These are phyloP conservation scores for Colletotrichum spinosum DNA, from an alignment of 2,329 filamentous ascomycete genomes.

Conservation along the genomic window DNA sequence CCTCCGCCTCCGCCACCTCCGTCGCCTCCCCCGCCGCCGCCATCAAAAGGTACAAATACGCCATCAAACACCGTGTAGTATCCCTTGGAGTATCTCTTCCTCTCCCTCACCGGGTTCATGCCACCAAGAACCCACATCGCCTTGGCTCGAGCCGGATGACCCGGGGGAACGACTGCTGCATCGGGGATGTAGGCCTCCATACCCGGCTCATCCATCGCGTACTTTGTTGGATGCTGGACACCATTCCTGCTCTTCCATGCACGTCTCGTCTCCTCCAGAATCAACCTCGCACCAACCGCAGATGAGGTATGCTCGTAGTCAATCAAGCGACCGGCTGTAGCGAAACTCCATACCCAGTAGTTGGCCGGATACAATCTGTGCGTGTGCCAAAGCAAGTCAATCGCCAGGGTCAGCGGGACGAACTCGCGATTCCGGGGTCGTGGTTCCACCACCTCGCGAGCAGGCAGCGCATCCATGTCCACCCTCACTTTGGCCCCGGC, in stretches of 20 bases:
- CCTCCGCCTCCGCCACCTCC: slow-evolving; percentile 16
- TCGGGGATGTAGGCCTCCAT: slow-evolving; percentile 27
- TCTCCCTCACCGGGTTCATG: slow-evolving; percentile 16
- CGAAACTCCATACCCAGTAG: slow-evolving; percentile 34
- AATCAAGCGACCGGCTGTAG: slow-evolving; percentile 20
- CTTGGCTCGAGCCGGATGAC: slow-evolving; percentile 12
- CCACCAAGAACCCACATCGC: slow-evolving; percentile 16
- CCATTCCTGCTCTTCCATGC: slow-evolving; percentile 27
- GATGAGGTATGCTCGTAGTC: slow-evolving; percentile 18
- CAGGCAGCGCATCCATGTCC: slow-evolving; percentile 23
- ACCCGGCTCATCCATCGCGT: slow-evolving; percentile 11
- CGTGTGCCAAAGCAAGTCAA: slow-evolving; percentile 36
- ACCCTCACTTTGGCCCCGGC: background rate
- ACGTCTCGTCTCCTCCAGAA: background rate
- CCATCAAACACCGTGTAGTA: slow-evolving; percentile 20
- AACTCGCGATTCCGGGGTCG: background rate
- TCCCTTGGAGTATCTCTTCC: slow-evolving; percentile 2
- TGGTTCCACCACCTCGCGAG: background rate
- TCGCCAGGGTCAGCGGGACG: slow-evolving; percentile 22
- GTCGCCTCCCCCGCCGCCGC: slow-evolving; percentile 2
- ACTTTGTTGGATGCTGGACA: background rate
- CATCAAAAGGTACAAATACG: slow-evolving; percentile 11
- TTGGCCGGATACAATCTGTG: slow-evolving; percentile 33
- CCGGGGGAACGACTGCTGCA: slow-evolving; percentile 9
- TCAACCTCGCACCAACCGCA: background rate